Percentiles rank a stretch among this genome's conserved stretches.
Evolutionary conservation across 2,329 filamentous ascomycete genomes (phyloP).

Genomic region (Aspergillus sp.): DNA sequence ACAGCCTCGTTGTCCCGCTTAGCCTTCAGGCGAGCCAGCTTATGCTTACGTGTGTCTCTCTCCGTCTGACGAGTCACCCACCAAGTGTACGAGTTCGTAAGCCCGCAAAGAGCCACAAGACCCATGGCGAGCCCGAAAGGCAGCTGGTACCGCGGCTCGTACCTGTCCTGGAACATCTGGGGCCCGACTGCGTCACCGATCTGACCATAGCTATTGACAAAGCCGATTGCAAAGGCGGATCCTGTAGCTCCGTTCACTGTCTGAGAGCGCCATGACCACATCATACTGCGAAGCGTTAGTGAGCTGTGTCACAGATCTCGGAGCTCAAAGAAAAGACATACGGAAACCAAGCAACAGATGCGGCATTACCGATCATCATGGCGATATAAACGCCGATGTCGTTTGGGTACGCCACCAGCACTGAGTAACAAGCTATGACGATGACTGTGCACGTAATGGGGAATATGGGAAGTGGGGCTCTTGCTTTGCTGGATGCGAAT

Average conservation of each 20-base stretch:
- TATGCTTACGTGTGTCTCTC: conserved; percentile 13
- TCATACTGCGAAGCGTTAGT: conserved; percentile 4
- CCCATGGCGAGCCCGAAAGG: conserved; percentile 20
- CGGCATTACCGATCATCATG: no score
- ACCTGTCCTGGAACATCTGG: conserved; percentile 19
- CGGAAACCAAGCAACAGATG: no score
- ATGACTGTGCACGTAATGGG: conserved; percentile 4
- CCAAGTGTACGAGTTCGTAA: no score
- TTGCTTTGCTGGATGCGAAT: no score
- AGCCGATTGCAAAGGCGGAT: conserved; percentile 18
- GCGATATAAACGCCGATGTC: neutral
- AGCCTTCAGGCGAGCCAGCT: neutral
- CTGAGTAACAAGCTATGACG: conserved; percentile 7
- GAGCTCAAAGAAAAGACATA: no score
- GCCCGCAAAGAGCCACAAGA: conserved; percentile 12
- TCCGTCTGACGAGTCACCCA: conserved; percentile 4
- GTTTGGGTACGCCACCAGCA: conserved; percentile 8
- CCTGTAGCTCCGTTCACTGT: conserved; percentile 12
- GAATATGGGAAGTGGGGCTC: neutral
- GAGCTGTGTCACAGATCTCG: no score
- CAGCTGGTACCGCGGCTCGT: conserved; percentile 17
- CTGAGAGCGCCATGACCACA: conserved; percentile 15
- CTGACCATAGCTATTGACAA: conserved; percentile 23
- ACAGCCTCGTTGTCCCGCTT: neutral
- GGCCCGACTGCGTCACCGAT: conserved; percentile 20